Conservation (phyloP, 305 asterid genomes). For the Fraxinus greggii region DNA sequence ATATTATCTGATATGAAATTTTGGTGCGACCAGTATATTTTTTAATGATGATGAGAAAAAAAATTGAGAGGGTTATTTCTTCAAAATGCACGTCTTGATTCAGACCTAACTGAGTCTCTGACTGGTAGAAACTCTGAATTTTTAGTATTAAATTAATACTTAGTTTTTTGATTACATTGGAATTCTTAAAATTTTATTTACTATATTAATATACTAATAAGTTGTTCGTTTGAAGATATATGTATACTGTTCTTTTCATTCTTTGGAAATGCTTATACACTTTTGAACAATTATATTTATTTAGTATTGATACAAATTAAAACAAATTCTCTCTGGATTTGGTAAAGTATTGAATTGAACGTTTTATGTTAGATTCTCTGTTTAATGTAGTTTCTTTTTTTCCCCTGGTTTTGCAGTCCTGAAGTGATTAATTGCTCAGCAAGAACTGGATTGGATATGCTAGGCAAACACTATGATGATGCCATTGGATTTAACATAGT, state of each 20-base stretch:
- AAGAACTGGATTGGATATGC: constrained; percentile 86
- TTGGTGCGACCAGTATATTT: background rate
- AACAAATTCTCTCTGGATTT: background rate
- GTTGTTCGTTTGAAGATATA: background rate
- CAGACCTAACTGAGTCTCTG: background rate
- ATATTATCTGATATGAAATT: background rate
- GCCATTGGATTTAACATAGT: constrained; percentile 82
- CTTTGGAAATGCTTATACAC: background rate
- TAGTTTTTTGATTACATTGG: background rate
- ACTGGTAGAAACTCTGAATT: background rate
- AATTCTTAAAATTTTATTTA: background rate
- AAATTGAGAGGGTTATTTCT: background rate
- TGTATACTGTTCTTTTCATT: background rate
- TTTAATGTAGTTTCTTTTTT: constrained; percentile 6
- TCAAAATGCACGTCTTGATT: background rate
- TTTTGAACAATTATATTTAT: background rate
- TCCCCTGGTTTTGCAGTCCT: constrained; percentile 55
- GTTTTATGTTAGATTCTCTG: constrained; percentile 2
- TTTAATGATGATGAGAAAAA: background rate
- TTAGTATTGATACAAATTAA: background rate
- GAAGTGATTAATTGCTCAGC: constrained; percentile 84
- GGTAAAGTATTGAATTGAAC: background rate
- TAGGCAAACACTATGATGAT: constrained; percentile 78
- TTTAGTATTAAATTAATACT: background rate
- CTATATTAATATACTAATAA: constrained; percentile 11